Percentiles rank a stretch among this genome's conserved stretches.
Evolutionary conservation across 2,329 filamentous ascomycete genomes (phyloP).

Genomic region (Hymenoscyphus linearis): DNA sequence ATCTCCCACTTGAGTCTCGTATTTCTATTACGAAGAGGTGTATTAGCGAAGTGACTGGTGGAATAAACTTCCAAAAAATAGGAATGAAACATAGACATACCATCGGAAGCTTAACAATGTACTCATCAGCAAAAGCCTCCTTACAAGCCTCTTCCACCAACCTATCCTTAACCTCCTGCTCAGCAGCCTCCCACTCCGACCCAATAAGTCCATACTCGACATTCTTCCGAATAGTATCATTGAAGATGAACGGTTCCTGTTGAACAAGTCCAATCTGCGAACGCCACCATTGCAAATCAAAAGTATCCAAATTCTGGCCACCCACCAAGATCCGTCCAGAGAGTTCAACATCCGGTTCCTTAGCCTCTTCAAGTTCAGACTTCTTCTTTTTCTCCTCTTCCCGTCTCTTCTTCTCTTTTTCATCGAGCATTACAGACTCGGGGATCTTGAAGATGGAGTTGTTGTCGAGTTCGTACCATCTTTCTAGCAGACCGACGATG

Average conservation of each 20-base stretch:
- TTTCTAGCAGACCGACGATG: slow-evolving; percentile 63
- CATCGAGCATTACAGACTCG: slow-evolving; percentile 39
- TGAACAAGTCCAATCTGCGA: slow-evolving; percentile 60
- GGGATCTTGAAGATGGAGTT: slow-evolving; percentile 40
- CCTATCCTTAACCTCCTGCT: slow-evolving; percentile 50
- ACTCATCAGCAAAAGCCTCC: slow-evolving; percentile 65
- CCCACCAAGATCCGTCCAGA: slow-evolving; percentile 50
- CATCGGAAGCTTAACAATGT: slow-evolving; percentile 57
- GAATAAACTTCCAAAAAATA: background rate
- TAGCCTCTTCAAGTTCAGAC: slow-evolving; percentile 32
- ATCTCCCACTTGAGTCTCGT: slow-evolving; percentile 71
- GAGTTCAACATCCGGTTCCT: slow-evolving; percentile 40
- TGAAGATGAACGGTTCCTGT: slow-evolving; percentile 65
- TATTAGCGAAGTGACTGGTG: slow-evolving; percentile 6
- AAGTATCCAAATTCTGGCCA: slow-evolving; percentile 47
- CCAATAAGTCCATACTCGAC: slow-evolving; percentile 54
- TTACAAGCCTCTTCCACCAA: slow-evolving; percentile 59
- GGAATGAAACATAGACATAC: slow-evolving; percentile 29
- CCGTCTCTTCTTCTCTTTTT: slow-evolving; percentile 28
- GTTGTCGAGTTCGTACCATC: slow-evolving; percentile 62
- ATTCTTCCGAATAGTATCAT: slow-evolving; percentile 58
- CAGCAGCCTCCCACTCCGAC: slow-evolving; percentile 46
- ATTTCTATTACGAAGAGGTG: slow-evolving; percentile 44
- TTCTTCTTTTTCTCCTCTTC: slow-evolving; percentile 26
- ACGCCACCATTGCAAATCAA: slow-evolving; percentile 58